Base-by-base conservation (phyloP, 2,329 filamentous ascomycete genomes). In the Colletotrichum sp. region DNA sequence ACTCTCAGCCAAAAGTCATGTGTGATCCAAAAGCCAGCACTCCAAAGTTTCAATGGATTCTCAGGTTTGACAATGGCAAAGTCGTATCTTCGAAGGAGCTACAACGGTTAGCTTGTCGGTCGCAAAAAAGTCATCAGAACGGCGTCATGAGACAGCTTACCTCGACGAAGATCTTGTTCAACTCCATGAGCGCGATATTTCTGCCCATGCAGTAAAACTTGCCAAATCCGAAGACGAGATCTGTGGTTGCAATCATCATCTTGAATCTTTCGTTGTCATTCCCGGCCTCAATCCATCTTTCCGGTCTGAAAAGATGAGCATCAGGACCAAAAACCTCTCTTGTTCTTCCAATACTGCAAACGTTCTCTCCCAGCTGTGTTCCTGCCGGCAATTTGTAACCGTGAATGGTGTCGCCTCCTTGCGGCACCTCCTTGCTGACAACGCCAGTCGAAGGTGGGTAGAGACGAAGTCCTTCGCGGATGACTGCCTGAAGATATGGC, bases 401-500 rank as follows among this genome's bases (percentile, higher is more conserved):
- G 52, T 82, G 81, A 4, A 88, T 80, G 0, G 78, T 80, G 15
- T 86, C 79, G 0, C 88, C 87, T 5, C 80, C 81, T 0, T 77
- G 49, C 0, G 89, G 89, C 0, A 90, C 89, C 21, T 87, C 80
- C 1, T 90, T 88, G 79, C 90, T 88, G 5, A 91, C 83, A 7
- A 86, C 79, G 71, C 90, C 84, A 7, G 84, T 86, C 3, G 90
- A 84, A 1, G 84, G 86, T 2, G 90, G 89, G 77, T 90, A 88
- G 12, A 91, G 80, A 4, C 90, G 86, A 78, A 89, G 81, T 0
- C 87, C 86, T 79, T 92, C 91, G 26, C 86, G 87, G 18, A 92
- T 84, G 4, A 89, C 87, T 5, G 90, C 89, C 39, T 88, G 84
- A 5, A 92, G 85, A 78, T 90, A 89, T 16, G 82, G 83, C 34